Evolutionary conservation across 176 grass and related monocot genomes (phyloP).

Genomic region (Cenchrus purpureus): DNA sequence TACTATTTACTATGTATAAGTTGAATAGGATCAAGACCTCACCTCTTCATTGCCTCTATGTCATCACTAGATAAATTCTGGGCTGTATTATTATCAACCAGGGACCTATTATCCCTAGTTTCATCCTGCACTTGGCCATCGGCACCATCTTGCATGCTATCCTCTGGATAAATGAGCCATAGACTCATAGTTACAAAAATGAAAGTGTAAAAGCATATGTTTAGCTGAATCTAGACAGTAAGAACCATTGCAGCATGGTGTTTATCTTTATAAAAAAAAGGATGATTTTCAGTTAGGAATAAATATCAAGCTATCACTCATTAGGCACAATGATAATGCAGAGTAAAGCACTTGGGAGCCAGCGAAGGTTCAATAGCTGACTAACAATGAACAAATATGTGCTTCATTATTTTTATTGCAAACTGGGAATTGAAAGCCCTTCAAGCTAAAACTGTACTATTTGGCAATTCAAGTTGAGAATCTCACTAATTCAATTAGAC

Average conservation of each 20-base stretch:
- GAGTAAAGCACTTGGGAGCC: neutral
- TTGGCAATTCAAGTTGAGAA: neutral
- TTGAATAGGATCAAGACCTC: slow-evolving; percentile 6
- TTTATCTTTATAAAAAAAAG: neutral
- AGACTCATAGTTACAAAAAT: neutral
- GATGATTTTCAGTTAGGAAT: neutral
- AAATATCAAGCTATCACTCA: neutral
- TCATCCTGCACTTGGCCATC: slow-evolving; percentile 46
- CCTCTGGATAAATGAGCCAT: slow-evolving; percentile 41
- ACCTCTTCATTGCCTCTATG: slow-evolving; percentile 93
- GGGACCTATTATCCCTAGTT: slow-evolving; percentile 79
- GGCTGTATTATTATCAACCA: slow-evolving; percentile 91
- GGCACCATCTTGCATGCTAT: slow-evolving; percentile 38
- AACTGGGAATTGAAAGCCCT: neutral
- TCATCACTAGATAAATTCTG: slow-evolving; percentile 90
- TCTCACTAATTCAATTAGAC: neutral
- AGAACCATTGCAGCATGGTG: neutral
- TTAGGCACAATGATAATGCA: neutral
- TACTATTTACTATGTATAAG: neutral
- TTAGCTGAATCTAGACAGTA: neutral
- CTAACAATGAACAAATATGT: neutral
- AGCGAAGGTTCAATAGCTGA: neutral
- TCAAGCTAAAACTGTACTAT: neutral
- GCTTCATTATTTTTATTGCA: neutral
- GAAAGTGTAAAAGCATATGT: neutral